Conservation (phyloP, 202 grass and related monocot genomes). For the Zizania palustris region DNA sequence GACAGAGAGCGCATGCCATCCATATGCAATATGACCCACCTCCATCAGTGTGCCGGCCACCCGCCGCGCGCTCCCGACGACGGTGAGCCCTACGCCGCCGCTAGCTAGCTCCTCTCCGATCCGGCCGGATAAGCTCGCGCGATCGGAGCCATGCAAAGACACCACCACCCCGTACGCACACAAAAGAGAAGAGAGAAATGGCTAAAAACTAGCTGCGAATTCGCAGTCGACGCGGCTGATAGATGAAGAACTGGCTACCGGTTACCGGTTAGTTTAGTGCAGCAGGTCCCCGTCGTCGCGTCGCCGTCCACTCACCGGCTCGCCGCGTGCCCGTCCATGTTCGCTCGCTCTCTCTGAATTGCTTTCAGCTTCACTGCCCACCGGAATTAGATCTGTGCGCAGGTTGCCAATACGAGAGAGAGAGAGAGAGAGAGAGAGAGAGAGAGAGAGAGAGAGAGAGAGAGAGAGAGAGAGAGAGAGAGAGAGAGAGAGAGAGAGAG, state of each 20-base stretch:
- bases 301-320: background rate
- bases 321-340: background rate
- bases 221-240: background rate
- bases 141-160: background rate
- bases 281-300: background rate
- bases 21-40: constrained; percentile 34
- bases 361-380: constrained; percentile 2
- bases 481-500: too few relatives aligned
- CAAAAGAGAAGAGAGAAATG: background rate
- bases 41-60: constrained; percentile 46
- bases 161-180: background rate
- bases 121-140: constrained; percentile 52
- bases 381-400: background rate
- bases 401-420: too few relatives aligned
- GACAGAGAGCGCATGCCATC: background rate
- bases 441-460: too few relatives aligned
- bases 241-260: background rate
- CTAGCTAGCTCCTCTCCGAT: background rate
- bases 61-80: background rate
- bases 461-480: too few relatives aligned
- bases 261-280: background rate
- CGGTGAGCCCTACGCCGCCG: background rate
- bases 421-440: too few relatives aligned
- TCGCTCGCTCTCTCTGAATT: background rate
- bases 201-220: background rate